Base-by-base conservation (phyloP, 306 rosid genomes). In the Nissolia schottii region DNA sequence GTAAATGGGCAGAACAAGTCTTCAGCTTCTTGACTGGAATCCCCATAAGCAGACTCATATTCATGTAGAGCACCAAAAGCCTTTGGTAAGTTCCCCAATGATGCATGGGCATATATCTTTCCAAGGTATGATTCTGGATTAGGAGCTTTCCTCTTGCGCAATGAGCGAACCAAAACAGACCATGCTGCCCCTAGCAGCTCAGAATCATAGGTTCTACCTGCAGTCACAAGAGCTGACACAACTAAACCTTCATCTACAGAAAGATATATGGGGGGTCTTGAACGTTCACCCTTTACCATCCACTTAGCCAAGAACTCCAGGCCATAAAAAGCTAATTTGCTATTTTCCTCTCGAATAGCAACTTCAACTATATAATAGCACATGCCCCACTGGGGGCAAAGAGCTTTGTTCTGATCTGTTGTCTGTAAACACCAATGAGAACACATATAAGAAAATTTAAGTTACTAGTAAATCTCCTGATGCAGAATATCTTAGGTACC, bases 1-100 rank as follows among this genome's bases (percentile, higher is more conserved):
- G 93, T 88, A 72, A 95, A 95, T 40, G 99, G 99, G 67, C 91
- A 91, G 82, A 95, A 89, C 70, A 95, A 55, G 63, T 91, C 94
- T 71, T 79, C 87, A 45, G 81, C 80, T 82, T 85, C 95, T 78
- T 77, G 73, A 67, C 68, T 20, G 1, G 89, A 76, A 65, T 83
- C 87, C 37, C 87, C 86, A 80, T 88, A 89, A 51, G 85, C 83
- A 34, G 74, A 56, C 80, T 91, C 99, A 81, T 82, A 95, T 40
- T 95, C 97, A 70, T 58, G 76, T 14, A 95, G 78, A 31, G 97
- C 80, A 55, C 70, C 54, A 80, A 95, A 88, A 73, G 97, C 97
- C 84, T 89, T 88, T 67, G 80, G 89, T 70, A 95, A 82, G 77
- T 83, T 80, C 63, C 96, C 99, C 76, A 86, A 6, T 1, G 96